Conservation (phyloP, 2,329 filamentous ascomycete genomes). For the Trichoderma arundinaceum region DNA sequence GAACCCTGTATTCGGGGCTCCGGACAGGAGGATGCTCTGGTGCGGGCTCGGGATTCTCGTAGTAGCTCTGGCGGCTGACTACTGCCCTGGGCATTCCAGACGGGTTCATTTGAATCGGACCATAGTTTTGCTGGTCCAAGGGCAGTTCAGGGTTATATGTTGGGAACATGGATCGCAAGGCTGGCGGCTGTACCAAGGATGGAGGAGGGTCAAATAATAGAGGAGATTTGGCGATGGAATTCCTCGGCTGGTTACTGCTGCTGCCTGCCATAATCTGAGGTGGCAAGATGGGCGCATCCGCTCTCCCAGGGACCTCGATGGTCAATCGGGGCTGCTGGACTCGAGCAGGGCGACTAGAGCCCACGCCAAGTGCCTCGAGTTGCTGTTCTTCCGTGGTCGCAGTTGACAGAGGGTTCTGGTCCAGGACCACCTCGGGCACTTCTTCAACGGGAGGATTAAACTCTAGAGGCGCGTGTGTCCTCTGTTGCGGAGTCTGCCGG, state of each 20-base stretch:
- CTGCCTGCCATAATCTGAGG: constrained; percentile 56
- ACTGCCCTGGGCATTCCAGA: constrained; percentile 66
- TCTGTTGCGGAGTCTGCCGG: constrained; percentile 44
- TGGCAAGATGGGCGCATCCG: constrained; percentile 59
- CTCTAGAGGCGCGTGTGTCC: constrained; percentile 44
- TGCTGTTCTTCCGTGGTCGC: constrained; percentile 30
- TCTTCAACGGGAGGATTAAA: constrained; percentile 39
- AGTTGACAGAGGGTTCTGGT: constrained; percentile 23
- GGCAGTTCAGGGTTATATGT: constrained; percentile 71
- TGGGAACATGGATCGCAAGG: constrained; percentile 75
- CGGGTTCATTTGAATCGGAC: constrained; percentile 68
- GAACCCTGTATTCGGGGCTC: constrained; percentile 39
- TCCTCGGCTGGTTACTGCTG: constrained; percentile 57
- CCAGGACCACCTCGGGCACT: constrained; percentile 36
- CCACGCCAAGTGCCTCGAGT: constrained; percentile 11
- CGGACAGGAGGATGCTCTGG: constrained; percentile 32
- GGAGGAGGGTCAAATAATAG: constrained; percentile 44
- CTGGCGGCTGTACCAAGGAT: constrained; percentile 43
- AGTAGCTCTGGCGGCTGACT: constrained; percentile 69
- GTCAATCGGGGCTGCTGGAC: constrained; percentile 51
- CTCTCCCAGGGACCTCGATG: constrained; percentile 52
- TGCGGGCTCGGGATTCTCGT: constrained; percentile 36
- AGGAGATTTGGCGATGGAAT: constrained; percentile 63
- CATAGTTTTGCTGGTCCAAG: constrained; percentile 72
- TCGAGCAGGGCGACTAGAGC: constrained; percentile 30